Evolutionary conservation across 768 basidiomycete genomes (phyloP).

Genomic region (Boletus coccyginus): DNA sequence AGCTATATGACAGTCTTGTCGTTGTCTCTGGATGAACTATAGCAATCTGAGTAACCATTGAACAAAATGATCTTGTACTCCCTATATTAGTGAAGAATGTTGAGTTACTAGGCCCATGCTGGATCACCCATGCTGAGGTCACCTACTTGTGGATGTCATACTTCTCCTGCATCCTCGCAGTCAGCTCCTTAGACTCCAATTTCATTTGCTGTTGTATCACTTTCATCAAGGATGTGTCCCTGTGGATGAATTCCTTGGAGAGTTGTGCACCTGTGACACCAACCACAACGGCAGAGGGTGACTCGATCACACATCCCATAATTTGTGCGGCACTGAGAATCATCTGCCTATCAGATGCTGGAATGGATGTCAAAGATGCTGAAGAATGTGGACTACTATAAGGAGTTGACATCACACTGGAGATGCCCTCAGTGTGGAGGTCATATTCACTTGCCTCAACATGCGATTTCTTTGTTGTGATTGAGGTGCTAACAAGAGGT

Average conservation of each 20-base stretch:
- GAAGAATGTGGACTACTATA: too few species aligned
- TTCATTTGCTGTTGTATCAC: neutral
- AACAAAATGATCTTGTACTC: neutral
- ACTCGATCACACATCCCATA: neutral
- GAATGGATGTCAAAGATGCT: neutral
- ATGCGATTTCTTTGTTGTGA: neutral
- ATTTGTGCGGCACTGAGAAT: neutral
- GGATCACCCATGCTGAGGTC: constrained; percentile 2
- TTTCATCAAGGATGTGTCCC: neutral
- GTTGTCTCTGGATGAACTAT: neutral
- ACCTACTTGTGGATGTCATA: neutral
- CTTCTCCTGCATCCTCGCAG: neutral
- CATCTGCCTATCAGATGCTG: neutral
- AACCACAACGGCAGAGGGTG: neutral
- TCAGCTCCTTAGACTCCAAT: neutral
- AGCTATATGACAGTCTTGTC: neutral
- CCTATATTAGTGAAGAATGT: neutral
- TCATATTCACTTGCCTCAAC: neutral
- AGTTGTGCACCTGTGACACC: neutral
- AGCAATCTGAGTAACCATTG: neutral
- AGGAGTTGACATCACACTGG: neutral
- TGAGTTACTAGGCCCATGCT: neutral
- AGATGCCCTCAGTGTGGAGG: neutral
- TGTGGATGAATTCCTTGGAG: neutral
- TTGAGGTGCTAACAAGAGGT: neutral